Evolutionary conservation across 176 grass and related monocot genomes (phyloP).

Genomic region (Cenchrus americanus): DNA sequence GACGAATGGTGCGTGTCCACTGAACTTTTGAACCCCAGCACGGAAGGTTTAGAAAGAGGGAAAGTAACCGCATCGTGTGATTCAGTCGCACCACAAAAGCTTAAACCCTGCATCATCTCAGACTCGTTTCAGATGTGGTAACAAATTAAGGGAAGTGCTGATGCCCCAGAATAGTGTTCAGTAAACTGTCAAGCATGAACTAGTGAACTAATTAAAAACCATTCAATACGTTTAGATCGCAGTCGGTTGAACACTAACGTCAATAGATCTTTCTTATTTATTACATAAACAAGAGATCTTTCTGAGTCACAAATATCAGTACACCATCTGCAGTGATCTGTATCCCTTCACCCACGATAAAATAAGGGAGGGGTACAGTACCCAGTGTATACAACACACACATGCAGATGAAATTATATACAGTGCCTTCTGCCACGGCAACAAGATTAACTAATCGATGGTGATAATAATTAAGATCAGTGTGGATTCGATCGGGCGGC

Average conservation of each 20-base stretch:
- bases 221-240: neutral
- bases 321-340: neutral
- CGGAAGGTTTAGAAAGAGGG: neutral
- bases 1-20: neutral
- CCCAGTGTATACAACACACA: neutral
- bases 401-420: neutral
- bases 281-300: neutral
- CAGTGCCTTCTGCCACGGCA: neutral
- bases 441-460: neutral
- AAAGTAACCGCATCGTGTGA: neutral
- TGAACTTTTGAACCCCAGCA: neutral
- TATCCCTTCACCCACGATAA: constrained; percentile 18
- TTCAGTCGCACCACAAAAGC: neutral
- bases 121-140: neutral
- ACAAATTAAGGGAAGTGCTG: neutral
- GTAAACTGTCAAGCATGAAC: neutral
- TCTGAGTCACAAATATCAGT: neutral
- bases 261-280: neutral
- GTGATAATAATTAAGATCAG: neutral
- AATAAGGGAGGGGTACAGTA: constrained; percentile 12
- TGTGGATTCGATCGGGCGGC: neutral
- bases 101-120: neutral
- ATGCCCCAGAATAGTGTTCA: neutral
- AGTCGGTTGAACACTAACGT: neutral
- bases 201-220: neutral